These are phyloP conservation scores for Coemansia sp. DNA, from an alignment of 192 early-diverging fungal species.

Conservation along the genomic window DNA sequence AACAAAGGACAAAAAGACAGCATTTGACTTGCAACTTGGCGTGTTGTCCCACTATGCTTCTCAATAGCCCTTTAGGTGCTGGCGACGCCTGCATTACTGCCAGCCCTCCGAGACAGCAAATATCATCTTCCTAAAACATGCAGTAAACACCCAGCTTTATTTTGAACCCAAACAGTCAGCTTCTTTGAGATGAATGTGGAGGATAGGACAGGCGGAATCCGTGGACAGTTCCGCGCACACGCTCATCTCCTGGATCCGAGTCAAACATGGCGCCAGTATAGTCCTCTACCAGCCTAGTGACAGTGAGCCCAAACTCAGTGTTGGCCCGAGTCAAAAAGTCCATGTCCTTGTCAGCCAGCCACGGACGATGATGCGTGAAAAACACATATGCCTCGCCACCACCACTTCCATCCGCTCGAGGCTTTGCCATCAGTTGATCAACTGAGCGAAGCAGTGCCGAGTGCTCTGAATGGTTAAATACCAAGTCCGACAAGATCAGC, in stretches of 20 bases:
- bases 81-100: too few relatives aligned
- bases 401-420: not conserved
- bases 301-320: conserved; percentile 67
- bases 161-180: too few relatives aligned
- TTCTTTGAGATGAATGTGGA: not conserved
- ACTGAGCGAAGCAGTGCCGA: conserved; percentile 71
- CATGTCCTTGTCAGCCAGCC: conserved; percentile 76
- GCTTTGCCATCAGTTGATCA: conserved; percentile 60
- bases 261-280: conserved; percentile 87
- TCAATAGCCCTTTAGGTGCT: too few relatives aligned
- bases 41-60: too few relatives aligned
- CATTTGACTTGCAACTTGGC: too few relatives aligned
- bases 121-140: not conserved
- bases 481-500: conserved; percentile 81
- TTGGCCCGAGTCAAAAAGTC: conserved; percentile 80
- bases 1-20: too few relatives aligned
- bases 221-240: conserved; percentile 79
- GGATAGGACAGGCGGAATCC: conserved; percentile 63
- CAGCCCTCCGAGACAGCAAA: too few relatives aligned
- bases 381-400: conserved; percentile 72
- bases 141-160: not conserved
- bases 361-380: conserved; percentile 86
- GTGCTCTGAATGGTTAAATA: conserved; percentile 94
- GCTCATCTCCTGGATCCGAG: conserved; percentile 79
- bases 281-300: conserved; percentile 67